Base-by-base conservation (phyloP, 495 filamentous ascomycete species). In the Podospora comata region DNA sequence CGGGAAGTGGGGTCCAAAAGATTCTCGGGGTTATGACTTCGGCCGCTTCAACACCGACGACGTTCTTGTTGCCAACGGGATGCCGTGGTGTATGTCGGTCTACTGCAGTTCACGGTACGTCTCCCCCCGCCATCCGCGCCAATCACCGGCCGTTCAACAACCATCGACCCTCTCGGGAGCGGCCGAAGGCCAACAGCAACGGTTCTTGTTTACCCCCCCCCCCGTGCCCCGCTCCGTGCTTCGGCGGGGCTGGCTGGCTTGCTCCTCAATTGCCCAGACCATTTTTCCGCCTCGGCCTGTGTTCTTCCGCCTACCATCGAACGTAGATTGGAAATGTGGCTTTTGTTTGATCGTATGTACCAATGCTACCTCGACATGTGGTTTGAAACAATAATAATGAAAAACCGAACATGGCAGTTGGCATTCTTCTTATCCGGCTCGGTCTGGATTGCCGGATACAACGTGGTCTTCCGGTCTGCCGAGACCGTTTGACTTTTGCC, bases 11-110 rank as follows among this genome's bases (percentile, higher is more conserved):
- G 56, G 56, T 59, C 15, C 16, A 57, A 23, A 23, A 23, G 23
- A 59, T 59, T 59, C 56, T 59, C 26, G 19, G 56, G 56, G 56
- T 59, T 59, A 59, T 18, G 26, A 4, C 39, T 48, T 48, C 39
- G 39, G 39, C 39, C 39, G 39, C 39, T 48, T 48, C 56, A 59
- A 59, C 56, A 59, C 56, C 56, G 56, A 59, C 56, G 16, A 57
- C 56, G 6, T 59, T 6, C 15, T 58, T 58, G 5, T n/a, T 23
- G 23, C 23, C 55, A 6, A 58, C 23, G 3, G 55, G 34, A 11
- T 39, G 34, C 34, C 34, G 34, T 39, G 11, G 34, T 39, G 34
- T 39, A 0, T 6, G 34, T 39, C 34, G 11, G 11, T 11, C 34
- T 39, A 39, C 34, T 39, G 34, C 34, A 23, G 23, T 39, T 5